Conservation (phyloP, 225 moss, liverwort and hornwort species). For the Pleurozium schreberi region DNA sequence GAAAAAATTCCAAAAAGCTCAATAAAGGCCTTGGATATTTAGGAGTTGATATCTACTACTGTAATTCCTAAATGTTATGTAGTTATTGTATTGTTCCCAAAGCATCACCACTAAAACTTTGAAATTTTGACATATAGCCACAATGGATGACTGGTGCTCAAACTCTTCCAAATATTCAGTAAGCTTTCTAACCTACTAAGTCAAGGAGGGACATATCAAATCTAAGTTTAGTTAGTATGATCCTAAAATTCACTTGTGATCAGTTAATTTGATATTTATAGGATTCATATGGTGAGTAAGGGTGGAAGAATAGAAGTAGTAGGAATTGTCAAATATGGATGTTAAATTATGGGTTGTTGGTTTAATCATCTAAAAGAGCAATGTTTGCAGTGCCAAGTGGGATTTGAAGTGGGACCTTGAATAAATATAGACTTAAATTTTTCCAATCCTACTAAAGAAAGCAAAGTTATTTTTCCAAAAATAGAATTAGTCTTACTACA, state of each 20-base stretch:
- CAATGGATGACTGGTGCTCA: not conserved
- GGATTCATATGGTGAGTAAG: not conserved
- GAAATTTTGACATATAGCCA: not conserved
- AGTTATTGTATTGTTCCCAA: not conserved
- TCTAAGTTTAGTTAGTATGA: not conserved
- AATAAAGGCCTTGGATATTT: too few relatives aligned
- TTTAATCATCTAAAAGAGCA: not conserved
- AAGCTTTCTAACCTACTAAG: not conserved
- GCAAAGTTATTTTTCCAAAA: rapidly evolving
- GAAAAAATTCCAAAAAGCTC: too few relatives aligned
- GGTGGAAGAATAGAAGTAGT: not conserved
- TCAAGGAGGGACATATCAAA: not conserved
- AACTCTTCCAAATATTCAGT: not conserved
- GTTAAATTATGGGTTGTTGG: not conserved
- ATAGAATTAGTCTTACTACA: not conserved
- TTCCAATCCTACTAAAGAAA: not conserved
- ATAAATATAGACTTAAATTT: not conserved
- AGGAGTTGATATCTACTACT: not conserved
- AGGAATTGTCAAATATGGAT: not conserved
- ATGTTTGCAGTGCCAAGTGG: not conserved
- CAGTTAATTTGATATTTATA: not conserved
- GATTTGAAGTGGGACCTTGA: not conserved
- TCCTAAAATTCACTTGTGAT: not conserved
- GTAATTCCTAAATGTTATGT: not conserved
- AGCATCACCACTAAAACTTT: not conserved